These are phyloP conservation scores for Hypoxylon sp. DNA, from an alignment of 2,329 filamentous ascomycete species.

Conservation along the genomic window DNA sequence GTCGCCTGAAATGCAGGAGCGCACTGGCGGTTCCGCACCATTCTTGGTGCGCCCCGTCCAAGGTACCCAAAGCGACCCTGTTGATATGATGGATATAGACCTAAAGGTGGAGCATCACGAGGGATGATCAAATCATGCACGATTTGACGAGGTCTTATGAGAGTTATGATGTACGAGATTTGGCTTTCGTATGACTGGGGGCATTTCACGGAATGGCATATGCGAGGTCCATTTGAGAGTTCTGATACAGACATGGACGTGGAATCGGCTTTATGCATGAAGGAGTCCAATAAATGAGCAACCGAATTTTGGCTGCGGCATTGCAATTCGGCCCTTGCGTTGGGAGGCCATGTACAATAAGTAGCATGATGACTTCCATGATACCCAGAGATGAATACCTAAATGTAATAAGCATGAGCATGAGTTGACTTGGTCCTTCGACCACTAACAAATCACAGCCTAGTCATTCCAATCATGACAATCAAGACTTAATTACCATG, in stretches of 20 bases:
- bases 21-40: conserved; percentile 48
- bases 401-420: conserved; percentile 18
- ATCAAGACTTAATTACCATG: not conserved
- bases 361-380: conserved; percentile 31
- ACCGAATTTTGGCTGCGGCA: conserved; percentile 10
- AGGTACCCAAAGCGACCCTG: conserved; percentile 42
- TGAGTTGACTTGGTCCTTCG: not conserved
- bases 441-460: not conserved
- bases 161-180: conserved; percentile 20
- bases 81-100: conserved; percentile 59
- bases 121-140: conserved; percentile 13
- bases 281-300: not conserved
- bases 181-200: conserved; percentile 9
- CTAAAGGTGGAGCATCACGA: conserved; percentile 47
- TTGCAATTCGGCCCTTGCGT: conserved; percentile 3
- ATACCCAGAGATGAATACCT: conserved; percentile 33
- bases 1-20: conserved; percentile 64
- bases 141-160: conserved; percentile 11
- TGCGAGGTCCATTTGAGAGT: not conserved
- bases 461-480: not conserved
- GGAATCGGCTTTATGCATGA: conserved; percentile 11
- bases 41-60: conserved; percentile 49
- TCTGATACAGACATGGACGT: not conserved
- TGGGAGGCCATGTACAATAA: conserved; percentile 22
- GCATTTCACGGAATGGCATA: conserved; percentile 2